Evolutionary conservation across 768 basidiomycete genomes (phyloP), one percentile per base, ranked within the genome.

Genomic region (Russula earlei): DNA sequence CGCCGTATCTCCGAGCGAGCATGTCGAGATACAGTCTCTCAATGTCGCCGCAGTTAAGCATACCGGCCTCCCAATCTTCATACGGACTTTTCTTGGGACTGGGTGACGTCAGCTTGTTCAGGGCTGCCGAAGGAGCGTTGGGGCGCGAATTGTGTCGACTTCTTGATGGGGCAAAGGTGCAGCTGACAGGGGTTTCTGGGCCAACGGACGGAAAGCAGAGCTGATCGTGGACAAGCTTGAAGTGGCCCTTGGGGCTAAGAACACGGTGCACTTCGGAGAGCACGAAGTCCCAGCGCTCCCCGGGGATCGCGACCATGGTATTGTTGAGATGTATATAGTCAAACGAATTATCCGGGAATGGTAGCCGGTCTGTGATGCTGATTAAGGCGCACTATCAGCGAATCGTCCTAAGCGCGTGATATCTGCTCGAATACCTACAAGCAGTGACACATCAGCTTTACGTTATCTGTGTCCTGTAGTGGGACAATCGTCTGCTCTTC

Each of bases 221-320:
- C 62, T 84, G 70, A 67, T 91, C 87, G 67, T 88, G 85, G 49
- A 91, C 80, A 46, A 89, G 63, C 66, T 91, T 89, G 2, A 91
- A 69, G 9, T 78, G 76, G 4, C 89, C 88, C 15, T 75, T 78
- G 6, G 72, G 72, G 12, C 69, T 71, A 14, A 91, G 72, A 10
- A 91, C 75, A 24, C 89, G 83, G 15, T 74, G 67, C 5, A 76
- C 77, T 74, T 91, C 84, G 0, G 65, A 60, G 19, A 91, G 55
- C 11, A 91, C 70, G 17, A 69, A 68, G 31, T 75, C 69, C 88
- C 88, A 91, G 37, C 74, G 68, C 5, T 76, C 70, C 42, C 74
- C 67, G 0, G 86, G 85, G 46, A 91, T 74, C 62, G 77, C 79
- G 14, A 85, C 72, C 11, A 74, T 70, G 10, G 87, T 70, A 58